These are phyloP conservation scores for Fistulinella prunicolor DNA, from an alignment of 768 basidiomycete genomes.

Conservation along the genomic window DNA sequence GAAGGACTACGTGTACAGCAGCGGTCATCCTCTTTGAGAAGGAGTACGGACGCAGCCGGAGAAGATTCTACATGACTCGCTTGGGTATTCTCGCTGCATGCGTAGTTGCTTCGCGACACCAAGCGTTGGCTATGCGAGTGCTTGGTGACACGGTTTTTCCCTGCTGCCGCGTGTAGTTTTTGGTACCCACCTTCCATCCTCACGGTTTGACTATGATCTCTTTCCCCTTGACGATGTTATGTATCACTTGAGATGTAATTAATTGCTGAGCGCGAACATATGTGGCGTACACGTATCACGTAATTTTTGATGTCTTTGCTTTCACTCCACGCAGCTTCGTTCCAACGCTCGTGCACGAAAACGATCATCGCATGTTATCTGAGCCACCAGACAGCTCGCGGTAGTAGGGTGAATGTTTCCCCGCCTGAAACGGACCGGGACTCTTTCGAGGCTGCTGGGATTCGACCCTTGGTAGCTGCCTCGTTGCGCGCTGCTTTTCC, in stretches of 20 bases:
- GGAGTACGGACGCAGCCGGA: slow-evolving; percentile 3
- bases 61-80: slow-evolving; percentile 8
- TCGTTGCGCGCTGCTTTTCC: slow-evolving; percentile 62
- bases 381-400: slow-evolving; percentile 21
- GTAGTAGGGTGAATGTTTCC: not conserved
- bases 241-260: slow-evolving; percentile 16
- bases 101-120: slow-evolving; percentile 6
- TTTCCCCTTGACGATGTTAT: not conserved
- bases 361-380: slow-evolving; percentile 24
- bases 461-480: slow-evolving; percentile 46
- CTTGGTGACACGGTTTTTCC: no score
- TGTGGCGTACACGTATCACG: slow-evolving; percentile 13
- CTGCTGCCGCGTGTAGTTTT: slow-evolving; percentile 7
- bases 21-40: slow-evolving; percentile 12
- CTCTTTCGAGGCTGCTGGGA: slow-evolving; percentile 52
- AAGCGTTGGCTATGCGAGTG: no score
- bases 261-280: not conserved
- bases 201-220: slow-evolving; percentile 10
- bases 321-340: slow-evolving; percentile 2
- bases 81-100: slow-evolving; percentile 3
- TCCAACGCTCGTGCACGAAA: slow-evolving; percentile 21
- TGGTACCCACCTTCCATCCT: slow-evolving; percentile 28
- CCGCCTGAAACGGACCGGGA: slow-evolving; percentile 3
- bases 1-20: slow-evolving; percentile 22
- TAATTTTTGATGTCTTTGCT: slow-evolving; percentile 26